Evolutionary conservation across 768 basidiomycete genomes (phyloP), one percentile per base, ranked within the genome.

Genomic region (Cyclocybe cylindracea): DNA sequence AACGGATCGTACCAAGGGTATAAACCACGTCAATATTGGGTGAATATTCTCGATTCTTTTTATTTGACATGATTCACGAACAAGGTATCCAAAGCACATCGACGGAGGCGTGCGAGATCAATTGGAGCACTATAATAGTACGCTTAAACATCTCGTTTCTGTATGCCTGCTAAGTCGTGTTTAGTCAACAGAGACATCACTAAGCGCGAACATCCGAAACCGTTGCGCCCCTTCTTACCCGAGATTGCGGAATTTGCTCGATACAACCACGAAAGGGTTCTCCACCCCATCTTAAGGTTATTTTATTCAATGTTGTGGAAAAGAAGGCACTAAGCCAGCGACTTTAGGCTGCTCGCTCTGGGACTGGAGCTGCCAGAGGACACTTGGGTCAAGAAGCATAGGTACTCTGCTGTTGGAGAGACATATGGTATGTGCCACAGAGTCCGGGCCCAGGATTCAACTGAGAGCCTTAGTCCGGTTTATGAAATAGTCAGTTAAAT

Each of bases 71-170:
- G 10, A 19, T 10, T 24, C 24, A 24, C 24, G 24, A 24, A 24
- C 24, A 24, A 24, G 24, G 5, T 24, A 24, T 24, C 24, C 1
- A 24, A 24, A 87, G 85, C 80, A 82, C 44, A 79, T 87, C 40
- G 82, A 80, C 37, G 76, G 75, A 9, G 86, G 85, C 5, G 79
- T 87, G 19, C 75, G 66, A 13, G 86, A 88, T 59, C 83, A 86
- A 56, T 57, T 86, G 13, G 85, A 87, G 59, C 71, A 79, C 45
- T 87, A 87, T 58, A 84, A 81, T 55, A 73, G 86, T 87, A 51
- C 50, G 78, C 56, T 2, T 9, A 5, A 24, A 40, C 11, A 13
- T 39, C 29, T 10, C 13, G 34, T 34, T 43, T 16, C 35, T 14
- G 14, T 11, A 38, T 1, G 3, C 8, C 11, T 16, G 8, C 14